Evolutionary conservation across 768 basidiomycete species (phyloP).

Genomic region (Candolleomyces efflorescens): DNA sequence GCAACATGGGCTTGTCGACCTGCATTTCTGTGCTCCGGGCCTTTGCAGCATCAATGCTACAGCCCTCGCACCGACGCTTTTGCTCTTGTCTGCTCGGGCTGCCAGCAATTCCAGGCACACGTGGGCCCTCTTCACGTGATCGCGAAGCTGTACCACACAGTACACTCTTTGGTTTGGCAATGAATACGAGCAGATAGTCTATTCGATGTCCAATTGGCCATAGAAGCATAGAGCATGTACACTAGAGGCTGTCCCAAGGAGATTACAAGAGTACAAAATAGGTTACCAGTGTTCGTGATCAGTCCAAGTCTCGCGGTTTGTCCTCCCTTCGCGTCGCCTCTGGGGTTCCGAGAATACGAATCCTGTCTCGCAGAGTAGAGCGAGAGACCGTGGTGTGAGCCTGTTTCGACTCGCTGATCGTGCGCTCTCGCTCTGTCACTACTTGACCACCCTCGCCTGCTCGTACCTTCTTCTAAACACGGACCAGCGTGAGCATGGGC

Average conservation of each 20-base stretch:
- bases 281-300: constrained; percentile 1
- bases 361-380: constrained; percentile 28
- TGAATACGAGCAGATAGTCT: too few relatives aligned
- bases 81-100: background rate
- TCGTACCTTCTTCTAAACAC: constrained; percentile 11
- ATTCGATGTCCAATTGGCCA: background rate
- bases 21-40: background rate
- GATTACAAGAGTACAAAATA: background rate
- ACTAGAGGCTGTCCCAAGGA: background rate
- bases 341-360: constrained; percentile 32
- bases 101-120: constrained; percentile 7
- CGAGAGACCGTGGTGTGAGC: constrained; percentile 18
- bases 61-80: background rate
- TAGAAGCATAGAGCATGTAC: background rate
- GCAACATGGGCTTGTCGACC: background rate
- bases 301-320: constrained; percentile 34
- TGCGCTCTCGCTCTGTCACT: constrained; percentile 6
- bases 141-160: constrained; percentile 14
- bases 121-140: constrained; percentile 19
- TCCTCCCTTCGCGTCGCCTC: constrained; percentile 33
- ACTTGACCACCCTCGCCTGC: constrained; percentile 9
- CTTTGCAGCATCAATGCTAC: background rate
- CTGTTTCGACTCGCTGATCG: constrained; percentile 8
- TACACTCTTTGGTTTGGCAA: too few relatives aligned
- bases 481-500: constrained; percentile 1